A percentile compares a stretch with the other conserved stretches of the same genome.
phyloP scores from a whole-genome alignment of 2,329 filamentous ascomycete species.

The Dactylellina leptospora region DNA sequence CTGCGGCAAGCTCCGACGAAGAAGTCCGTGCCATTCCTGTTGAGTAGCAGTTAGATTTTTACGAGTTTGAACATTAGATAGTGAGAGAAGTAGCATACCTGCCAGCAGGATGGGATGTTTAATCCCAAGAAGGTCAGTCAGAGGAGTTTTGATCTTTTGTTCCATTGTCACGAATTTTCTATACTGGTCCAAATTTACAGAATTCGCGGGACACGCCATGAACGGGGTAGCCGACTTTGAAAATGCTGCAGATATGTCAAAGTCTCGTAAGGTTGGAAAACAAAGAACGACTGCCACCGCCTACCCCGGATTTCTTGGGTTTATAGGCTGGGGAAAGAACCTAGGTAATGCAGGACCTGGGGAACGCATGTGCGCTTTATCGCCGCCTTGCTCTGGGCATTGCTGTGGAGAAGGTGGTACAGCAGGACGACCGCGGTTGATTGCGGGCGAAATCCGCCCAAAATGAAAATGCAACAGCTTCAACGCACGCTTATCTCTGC shows the following conservation, averaged over 20 bases:
- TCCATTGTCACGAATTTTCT: slow-evolving; percentile 38
- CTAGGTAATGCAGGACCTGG: slow-evolving; percentile 16
- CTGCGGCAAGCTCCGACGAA: slow-evolving; percentile 78
- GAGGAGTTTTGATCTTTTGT: slow-evolving; percentile 72
- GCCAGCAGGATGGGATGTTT: slow-evolving; percentile 89
- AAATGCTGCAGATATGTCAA: neutral
- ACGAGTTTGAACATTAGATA: neutral
- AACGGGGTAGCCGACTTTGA: neutral
- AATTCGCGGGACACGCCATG: slow-evolving; percentile 15
- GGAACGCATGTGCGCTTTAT: slow-evolving; percentile 33
- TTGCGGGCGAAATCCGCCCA: slow-evolving; percentile 42
- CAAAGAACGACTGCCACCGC: neutral
- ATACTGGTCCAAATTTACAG: slow-evolving; percentile 7
- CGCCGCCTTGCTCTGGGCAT: neutral
- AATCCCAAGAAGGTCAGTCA: slow-evolving; percentile 81
- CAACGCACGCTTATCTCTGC: slow-evolving; percentile 35
- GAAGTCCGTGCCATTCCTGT: slow-evolving; percentile 81
- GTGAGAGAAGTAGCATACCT: slow-evolving; percentile 62
- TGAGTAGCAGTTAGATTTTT: neutral
- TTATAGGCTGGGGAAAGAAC: slow-evolving; percentile 28
- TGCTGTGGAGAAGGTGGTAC: slow-evolving; percentile 15
- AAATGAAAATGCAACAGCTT: slow-evolving; percentile 33
- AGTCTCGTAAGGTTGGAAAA: neutral
- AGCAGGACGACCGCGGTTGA: slow-evolving; percentile 42
- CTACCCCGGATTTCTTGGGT: slow-evolving; percentile 31